These are phyloP conservation scores for Dalbergia oliveri DNA, from an alignment of 306 rosid genomes.

Conservation along the genomic window DNA sequence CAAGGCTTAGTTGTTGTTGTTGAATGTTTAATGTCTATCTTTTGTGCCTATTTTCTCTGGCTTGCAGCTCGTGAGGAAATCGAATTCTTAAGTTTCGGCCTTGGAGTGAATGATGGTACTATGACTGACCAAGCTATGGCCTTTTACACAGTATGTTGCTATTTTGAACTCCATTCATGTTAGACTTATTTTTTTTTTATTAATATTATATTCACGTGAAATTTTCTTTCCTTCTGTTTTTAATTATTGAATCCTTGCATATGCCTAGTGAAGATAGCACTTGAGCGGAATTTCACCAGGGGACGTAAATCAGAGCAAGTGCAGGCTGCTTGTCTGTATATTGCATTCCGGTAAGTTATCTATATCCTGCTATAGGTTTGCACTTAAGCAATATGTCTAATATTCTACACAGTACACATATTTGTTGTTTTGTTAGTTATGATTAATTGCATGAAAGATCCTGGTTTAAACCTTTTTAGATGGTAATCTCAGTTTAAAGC, in stretches of 20 bases:
- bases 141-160: conserved; percentile 66
- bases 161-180: conserved; percentile 11
- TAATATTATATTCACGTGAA: neutral
- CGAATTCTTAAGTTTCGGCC: conserved; percentile 49
- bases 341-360: conserved; percentile 75
- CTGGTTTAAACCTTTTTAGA: neutral
- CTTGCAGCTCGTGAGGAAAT: conserved; percentile 60
- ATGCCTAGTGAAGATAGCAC: conserved; percentile 70
- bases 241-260: conserved; percentile 36
- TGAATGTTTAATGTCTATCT: neutral
- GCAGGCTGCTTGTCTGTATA: conserved; percentile 86
- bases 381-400: neutral
- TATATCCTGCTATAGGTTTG: conserved; percentile 11
- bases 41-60: conserved; percentile 3
- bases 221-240: conserved; percentile 8
- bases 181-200: neutral
- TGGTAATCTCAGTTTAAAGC: conserved; percentile 5
- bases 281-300: conserved; percentile 77
- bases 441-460: neutral
- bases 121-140: conserved; percentile 56
- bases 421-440: conserved; percentile 38
- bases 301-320: conserved; percentile 82
- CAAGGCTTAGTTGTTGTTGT: too few relatives aligned
- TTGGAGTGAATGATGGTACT: conserved; percentile 65
- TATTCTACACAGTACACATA: neutral